Conservation (phyloP, 1,139 yeast genomes). For the Candida mesenterica region DNA sequence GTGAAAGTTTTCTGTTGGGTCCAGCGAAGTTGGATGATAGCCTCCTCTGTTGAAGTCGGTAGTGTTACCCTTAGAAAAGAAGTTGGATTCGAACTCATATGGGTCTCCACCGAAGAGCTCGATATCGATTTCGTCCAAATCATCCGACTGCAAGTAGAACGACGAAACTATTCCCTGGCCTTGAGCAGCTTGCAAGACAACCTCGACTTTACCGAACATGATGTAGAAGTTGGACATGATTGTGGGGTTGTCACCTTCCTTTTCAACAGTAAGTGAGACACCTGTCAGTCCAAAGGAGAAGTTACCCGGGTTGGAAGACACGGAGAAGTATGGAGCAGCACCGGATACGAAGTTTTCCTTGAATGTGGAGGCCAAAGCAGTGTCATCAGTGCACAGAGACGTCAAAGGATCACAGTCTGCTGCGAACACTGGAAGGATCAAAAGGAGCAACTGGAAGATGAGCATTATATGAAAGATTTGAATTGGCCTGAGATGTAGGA, state of each 20-base stretch:
- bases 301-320: conserved; percentile 25
- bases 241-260: conserved; percentile 73
- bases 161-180: conserved; percentile 80
- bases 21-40: conserved; percentile 52
- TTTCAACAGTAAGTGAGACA: conserved; percentile 53
- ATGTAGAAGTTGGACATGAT: conserved; percentile 73
- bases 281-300: conserved; percentile 44
- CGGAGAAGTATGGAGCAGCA: conserved; percentile 38
- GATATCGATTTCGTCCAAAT: conserved; percentile 80
- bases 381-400: conserved; percentile 37
- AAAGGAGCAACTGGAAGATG: conserved; percentile 3
- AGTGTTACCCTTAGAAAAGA: conserved; percentile 76
- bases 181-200: conserved; percentile 63
- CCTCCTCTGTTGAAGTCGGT: conserved; percentile 77
- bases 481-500: background rate
- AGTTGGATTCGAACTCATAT: conserved; percentile 74
- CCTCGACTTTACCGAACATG: conserved; percentile 85
- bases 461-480: background rate
- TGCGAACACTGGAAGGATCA: conserved; percentile 10
- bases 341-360: conserved; percentile 43
- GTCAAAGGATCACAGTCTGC: conserved; percentile 36
- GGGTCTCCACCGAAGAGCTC: conserved; percentile 83
- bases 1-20: conserved; percentile 56
- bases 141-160: conserved; percentile 80
- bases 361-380: conserved; percentile 58